Evolutionary conservation across 768 basidiomycete species (phyloP), one percentile per base, ranked within the genome.

Genomic region (Xerocomellus intermedius): DNA sequence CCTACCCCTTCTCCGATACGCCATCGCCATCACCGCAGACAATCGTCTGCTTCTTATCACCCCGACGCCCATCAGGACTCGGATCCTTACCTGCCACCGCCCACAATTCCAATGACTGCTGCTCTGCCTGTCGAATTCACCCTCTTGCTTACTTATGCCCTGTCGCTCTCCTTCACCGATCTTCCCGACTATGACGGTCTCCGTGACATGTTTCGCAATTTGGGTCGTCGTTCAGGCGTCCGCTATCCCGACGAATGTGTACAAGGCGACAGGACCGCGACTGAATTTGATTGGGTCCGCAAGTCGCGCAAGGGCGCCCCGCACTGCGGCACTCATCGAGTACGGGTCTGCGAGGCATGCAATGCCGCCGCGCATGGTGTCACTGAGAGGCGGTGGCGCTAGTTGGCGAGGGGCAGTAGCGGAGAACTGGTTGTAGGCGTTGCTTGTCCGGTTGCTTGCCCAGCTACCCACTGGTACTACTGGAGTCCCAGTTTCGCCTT

Each of bases 161-260:
- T 92, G 42, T 84, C 84, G 2, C 82, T 95, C 35, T 87, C 87
- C 59, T 94, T 94, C 62, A 90, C 90, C 64, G 92, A 94, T 74
- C 77, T 91, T 38, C 93, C 92, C 10, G 93, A 95, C 71, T 95
- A 94, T 63, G 86, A 85, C 42, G 91, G 91, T 26, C 75, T 94
- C 22, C 79, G 91, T 41, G 81, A 80, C 42, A 79, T 92, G 42
- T 91, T 94, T 69, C 78, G 80, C 16, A 81, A 79, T 4, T 65
- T 87, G 12, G 85, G 80, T 1, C 76, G 74, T 54, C 76, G 80
- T 9, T 70, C 79, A n/a, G 82, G 79, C 1, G 72, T 84, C 8
- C 75, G 77, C 51, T 72, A 72, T 48, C 53, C 61, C 0, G 64
- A 68, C 19, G 66, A 68, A 57, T 48, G 47, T 32, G 48, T 35